These are phyloP conservation scores for Nadsonia fulvescens DNA, from an alignment of 805 yeast species.

Conservation along the genomic window DNA sequence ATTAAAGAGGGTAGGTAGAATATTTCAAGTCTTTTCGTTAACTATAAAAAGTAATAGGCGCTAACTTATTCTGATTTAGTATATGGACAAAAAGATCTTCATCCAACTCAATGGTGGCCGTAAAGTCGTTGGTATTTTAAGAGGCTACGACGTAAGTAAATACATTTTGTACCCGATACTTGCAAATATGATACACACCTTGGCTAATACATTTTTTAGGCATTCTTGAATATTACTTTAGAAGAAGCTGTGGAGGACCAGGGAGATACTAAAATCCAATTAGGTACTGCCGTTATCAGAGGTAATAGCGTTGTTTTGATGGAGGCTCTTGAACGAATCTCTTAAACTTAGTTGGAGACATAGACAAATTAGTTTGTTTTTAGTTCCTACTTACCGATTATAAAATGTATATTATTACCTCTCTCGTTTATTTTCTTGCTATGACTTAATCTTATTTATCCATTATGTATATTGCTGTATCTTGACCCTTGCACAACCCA, in stretches of 20 bases:
- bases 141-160: slow-evolving; percentile 56
- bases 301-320: slow-evolving; percentile 65
- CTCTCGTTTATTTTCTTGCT: no score
- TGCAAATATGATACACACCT: slow-evolving; percentile 1
- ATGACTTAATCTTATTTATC: no score
- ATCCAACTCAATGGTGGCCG: slow-evolving; percentile 67
- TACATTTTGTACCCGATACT: slow-evolving; percentile 12
- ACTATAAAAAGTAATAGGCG: no score
- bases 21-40: no score
- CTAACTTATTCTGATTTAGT: slow-evolving; percentile 22
- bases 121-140: slow-evolving; percentile 56
- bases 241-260: slow-evolving; percentile 53
- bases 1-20: slow-evolving; percentile 14
- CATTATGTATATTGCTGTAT: no score
- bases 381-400: no score
- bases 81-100: slow-evolving; percentile 58
- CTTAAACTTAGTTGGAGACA: no score
- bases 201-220: slow-evolving; percentile 14
- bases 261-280: slow-evolving; percentile 31
- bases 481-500: no score
- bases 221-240: slow-evolving; percentile 48
- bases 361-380: no score
- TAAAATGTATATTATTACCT: no score
- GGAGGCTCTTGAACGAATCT: slow-evolving; percentile 28
- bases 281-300: slow-evolving; percentile 58